These are phyloP conservation scores for Achlya hypogyna DNA, from an alignment of 352 stramenopile genomes.

Conservation along the genomic window DNA sequence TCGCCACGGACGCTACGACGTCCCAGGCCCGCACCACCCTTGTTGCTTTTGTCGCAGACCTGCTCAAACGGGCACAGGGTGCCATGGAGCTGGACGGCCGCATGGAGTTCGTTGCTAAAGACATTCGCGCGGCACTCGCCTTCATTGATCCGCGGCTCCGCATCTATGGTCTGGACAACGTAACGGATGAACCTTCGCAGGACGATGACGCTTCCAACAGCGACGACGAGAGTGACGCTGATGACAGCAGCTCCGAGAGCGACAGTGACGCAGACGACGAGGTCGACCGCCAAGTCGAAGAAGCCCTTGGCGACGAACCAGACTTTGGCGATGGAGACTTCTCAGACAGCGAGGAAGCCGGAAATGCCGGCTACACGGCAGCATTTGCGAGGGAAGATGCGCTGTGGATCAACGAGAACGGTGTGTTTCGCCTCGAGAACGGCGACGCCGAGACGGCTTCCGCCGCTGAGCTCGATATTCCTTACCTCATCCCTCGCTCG, in stretches of 20 bases:
- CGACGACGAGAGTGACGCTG: constrained; percentile 34
- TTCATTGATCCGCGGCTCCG: constrained; percentile 54
- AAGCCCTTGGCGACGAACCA: constrained; percentile 25
- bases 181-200: constrained; percentile 23
- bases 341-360: constrained; percentile 53
- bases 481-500: constrained; percentile 64
- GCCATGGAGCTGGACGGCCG: constrained; percentile 40
- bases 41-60: constrained; percentile 35
- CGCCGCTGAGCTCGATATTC: constrained; percentile 26
- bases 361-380: neutral
- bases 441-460: constrained; percentile 24
- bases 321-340: constrained; percentile 59
- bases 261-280: constrained; percentile 50
- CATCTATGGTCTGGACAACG: constrained; percentile 75
- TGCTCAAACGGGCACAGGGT: constrained; percentile 37
- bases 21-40: constrained; percentile 32
- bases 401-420: constrained; percentile 32
- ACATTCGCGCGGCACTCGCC: constrained; percentile 32
- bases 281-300: constrained; percentile 21
- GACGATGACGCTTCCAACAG: constrained; percentile 23
- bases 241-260: constrained; percentile 49
- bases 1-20: constrained; percentile 31
- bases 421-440: constrained; percentile 26
- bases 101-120: constrained; percentile 48
- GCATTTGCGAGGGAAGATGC: constrained; percentile 30